phyloP scores from a whole-genome alignment of 2,329 filamentous ascomycete species.

The Sarocladium brachiariae region DNA sequence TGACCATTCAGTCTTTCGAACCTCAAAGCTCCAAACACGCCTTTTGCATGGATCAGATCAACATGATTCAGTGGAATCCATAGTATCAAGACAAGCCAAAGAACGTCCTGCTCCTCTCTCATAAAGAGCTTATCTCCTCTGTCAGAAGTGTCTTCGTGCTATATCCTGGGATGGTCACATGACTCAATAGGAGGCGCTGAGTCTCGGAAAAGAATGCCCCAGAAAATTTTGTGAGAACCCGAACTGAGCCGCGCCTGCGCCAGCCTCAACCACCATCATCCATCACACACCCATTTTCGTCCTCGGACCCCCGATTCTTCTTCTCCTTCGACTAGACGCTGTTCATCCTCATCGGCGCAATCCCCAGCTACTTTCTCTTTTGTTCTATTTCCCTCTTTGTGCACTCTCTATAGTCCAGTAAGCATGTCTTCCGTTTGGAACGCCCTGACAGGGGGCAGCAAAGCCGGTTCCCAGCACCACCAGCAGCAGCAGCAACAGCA shows the following conservation, averaged over 20 bases:
- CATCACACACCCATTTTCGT: background rate
- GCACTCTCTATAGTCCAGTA: conserved; percentile 15
- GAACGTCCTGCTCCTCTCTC: no score
- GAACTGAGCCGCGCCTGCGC: conserved; percentile 8
- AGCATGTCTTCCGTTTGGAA: conserved; percentile 54
- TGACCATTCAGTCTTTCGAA: no score
- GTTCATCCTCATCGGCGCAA: conserved; percentile 12
- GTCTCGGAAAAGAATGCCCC: conserved; percentile 8
- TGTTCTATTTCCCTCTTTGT: conserved; percentile 1
- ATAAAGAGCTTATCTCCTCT: no score
- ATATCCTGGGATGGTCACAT: no score
- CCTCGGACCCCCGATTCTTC: conserved; percentile 1
- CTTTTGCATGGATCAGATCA: no score
- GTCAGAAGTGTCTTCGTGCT: no score
- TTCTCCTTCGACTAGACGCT: background rate
- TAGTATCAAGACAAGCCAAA: no score
- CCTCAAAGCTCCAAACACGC: no score
- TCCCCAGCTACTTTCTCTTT: conserved; percentile 8
- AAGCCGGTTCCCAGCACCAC: conserved; percentile 35
- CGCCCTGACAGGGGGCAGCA: conserved; percentile 54
- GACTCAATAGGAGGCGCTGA: conserved; percentile 2
- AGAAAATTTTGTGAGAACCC: conserved; percentile 10
- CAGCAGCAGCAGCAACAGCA: conserved; percentile 19
- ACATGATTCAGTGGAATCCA: background rate
- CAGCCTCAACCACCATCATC: background rate